Evolutionary conservation across 257 asterid species (phyloP), one percentile per base, ranked within the genome.

Genomic region (Fraxinus quadrangulata): DNA sequence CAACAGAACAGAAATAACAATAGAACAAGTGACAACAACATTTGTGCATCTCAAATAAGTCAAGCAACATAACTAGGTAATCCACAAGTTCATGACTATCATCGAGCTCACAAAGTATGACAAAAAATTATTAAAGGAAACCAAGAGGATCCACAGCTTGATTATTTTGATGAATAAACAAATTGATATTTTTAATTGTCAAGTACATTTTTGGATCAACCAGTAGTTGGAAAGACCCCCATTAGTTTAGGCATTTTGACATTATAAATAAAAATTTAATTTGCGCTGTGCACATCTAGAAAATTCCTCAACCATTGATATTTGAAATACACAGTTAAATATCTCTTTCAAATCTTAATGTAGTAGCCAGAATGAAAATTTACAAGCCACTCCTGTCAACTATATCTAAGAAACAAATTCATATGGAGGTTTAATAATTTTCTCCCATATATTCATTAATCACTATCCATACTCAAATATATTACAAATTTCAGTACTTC

Each of bases 361-460:
- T 54, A 54, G 65, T 54, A 83, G 75, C 77, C 70, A 71, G 70
- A 69, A 71, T 0, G n/a, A 24, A 76, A 70, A 61, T 80, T 78
- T 72, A 70, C 76, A 67, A 65, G 82, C 78, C 83, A 79, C 45
- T 75, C 84, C 75, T 54, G 36, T 59, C 75, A 73, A 70, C 76
- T 77, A 74, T 67, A 74, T 71, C 66, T 79, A 80, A 59, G 23
- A 76, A 78, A 67, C 65, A 54, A 75, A 73, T 72, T 68, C n/a
- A 34, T 8, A 45, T 37, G 68, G 75, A 76, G 13, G 78, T 81
- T 79, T 37, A 72, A 76, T 21, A 75, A 39, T 76, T 76, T 63
- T 70, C 74, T 80, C 86, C 86, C 78, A 77, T 71, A 72, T 59
- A 80, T 79, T 56, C 84, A 81, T 77, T 77, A 79, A 59, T 42